Percentiles rank a stretch among this genome's conserved stretches.
Conservation (phyloP, 176 grass and related monocot genomes). For the Rhynchospora breviuscula region DNA sequence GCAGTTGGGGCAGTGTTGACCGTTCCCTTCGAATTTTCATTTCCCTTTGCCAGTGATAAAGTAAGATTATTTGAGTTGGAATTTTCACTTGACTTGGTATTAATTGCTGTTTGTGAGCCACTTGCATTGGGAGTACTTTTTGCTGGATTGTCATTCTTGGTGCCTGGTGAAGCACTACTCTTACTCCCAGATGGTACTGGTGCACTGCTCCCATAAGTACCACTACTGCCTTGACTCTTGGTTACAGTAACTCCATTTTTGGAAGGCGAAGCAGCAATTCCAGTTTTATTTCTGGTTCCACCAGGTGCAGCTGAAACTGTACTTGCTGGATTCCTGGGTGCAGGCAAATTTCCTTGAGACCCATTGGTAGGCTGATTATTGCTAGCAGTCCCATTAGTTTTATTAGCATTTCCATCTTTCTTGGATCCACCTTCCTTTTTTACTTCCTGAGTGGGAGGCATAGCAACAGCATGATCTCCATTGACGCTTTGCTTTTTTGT, state of each 20-base stretch:
- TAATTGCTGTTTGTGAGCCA: not conserved
- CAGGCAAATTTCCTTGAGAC: not conserved
- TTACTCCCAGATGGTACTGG: not conserved
- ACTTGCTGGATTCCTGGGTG: conserved; percentile 3
- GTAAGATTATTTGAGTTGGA: not conserved
- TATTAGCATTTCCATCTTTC: not conserved
- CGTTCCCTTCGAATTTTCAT: not conserved
- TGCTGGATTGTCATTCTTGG: conserved; percentile 24
- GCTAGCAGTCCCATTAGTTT: conserved; percentile 1
- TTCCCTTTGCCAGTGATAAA: conserved; percentile 17
- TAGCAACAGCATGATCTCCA: not conserved
- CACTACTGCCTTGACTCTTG: conserved; percentile 8
- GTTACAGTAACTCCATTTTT: not conserved
- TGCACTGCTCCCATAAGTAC: not conserved
- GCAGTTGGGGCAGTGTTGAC: conserved; percentile 8
- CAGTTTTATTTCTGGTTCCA: conserved; percentile 2
- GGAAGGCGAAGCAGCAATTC: not conserved
- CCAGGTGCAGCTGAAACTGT: not conserved
- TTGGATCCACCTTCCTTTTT: conserved; percentile 5
- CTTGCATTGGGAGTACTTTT: conserved; percentile 6
- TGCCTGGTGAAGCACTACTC: conserved; percentile 8
- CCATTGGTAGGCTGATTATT: conserved; percentile 13
- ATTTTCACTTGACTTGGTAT: not conserved
- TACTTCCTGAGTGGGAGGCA: not conserved
- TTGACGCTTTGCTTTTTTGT: not conserved